Evolutionary conservation across 257 asterid species (phyloP), one percentile per base, ranked within the genome.

Genomic region (Vinca minor): DNA sequence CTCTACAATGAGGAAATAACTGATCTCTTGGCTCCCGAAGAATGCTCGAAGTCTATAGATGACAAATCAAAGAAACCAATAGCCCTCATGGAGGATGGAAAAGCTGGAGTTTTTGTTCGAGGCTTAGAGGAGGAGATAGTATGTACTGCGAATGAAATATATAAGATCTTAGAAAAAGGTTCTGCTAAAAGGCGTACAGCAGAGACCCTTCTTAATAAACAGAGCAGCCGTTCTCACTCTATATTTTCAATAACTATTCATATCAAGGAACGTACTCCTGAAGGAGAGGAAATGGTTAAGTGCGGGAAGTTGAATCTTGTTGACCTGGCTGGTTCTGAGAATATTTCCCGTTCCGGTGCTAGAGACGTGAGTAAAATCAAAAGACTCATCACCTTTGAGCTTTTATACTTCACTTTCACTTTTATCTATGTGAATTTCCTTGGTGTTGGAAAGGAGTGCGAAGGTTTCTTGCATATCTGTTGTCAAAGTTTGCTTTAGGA

Each of bases 41-140:
- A 93, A 74, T 69, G 67, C 73, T 42, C 80, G 8, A 93, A 83
- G 70, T 87, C 87, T 70, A 61, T 69, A 3, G 97, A 87, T 55
- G 99, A 93, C 74, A 93, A 93, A 81, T 76, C 94, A 0, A 89
- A 93, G 87, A 93, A 89, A 73, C 96, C 97, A 42, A 78, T 87
- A 55, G 98, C 98, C 10, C 92, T 93, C 42, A 93, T 93, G 99
- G 99, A 93, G 76, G 99, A 93, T 31, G 98, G 98, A 18, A 93
- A 93, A 73, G 98, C 97, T 54, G 98, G 97, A 72, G 96, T 93
- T 61, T 71, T 89, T 62, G 97, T 93, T 56, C 77, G 98, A 74
- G 98, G 97, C 73, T 73, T 89, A 85, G 98, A 93, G 78, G 98
- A 93, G 77, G 98, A 93, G 82, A 84, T 89, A 52, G 98, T 93